Evolutionary conservation across 176 grass and related monocot genomes (phyloP), one percentile per base, ranked within the genome.

Genomic region (Miscanthus lutarioriparius): DNA sequence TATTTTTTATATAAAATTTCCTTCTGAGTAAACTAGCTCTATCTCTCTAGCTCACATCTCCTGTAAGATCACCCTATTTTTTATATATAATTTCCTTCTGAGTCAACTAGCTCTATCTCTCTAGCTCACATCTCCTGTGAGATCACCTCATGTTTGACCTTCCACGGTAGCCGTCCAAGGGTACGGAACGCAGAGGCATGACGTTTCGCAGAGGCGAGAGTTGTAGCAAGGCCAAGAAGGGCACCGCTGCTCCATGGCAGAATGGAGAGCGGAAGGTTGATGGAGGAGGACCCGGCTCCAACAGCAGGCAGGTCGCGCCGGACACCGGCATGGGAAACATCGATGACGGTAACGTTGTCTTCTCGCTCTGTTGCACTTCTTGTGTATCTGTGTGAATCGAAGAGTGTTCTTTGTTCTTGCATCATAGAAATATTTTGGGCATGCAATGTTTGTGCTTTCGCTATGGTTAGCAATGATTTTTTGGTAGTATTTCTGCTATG

Each of bases 261-360:
- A 40, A 49, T 1, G 47, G 58, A 13, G 84, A 74, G 69, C 51
- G 49, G 68, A 66, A n/a, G 68, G 36, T 22, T 12, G 58, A 28
- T 12, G 84, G 47, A 30, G 71, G 40, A 64, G 84, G 58, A 54
- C 44, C 58, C 65, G 69, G 58, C 32, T 66, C 84, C 32, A 80
- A 80, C 59, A 80, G 58, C 69, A 80, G 84, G 77, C 84, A 80
- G n/a, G 44, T 86, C 9, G 67, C n/a, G 16, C 77, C 77, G 19
- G 77, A 86, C 17, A 80, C 56, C 43, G 23, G 10, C 65, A 38
- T 66, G 0, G 84, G 16, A 53, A 37, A 6, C 10, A 12, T 27
- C 26, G 77, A 49, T 2, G 28, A 65, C 2, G 84, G 84, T 86
- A 74, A 66, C 66, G 7, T 2, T 30, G 4, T 41, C 27, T 16